These are phyloP conservation scores for Guyanaporus albipodus DNA, from an alignment of 768 basidiomycete genomes.

Conservation along the genomic window DNA sequence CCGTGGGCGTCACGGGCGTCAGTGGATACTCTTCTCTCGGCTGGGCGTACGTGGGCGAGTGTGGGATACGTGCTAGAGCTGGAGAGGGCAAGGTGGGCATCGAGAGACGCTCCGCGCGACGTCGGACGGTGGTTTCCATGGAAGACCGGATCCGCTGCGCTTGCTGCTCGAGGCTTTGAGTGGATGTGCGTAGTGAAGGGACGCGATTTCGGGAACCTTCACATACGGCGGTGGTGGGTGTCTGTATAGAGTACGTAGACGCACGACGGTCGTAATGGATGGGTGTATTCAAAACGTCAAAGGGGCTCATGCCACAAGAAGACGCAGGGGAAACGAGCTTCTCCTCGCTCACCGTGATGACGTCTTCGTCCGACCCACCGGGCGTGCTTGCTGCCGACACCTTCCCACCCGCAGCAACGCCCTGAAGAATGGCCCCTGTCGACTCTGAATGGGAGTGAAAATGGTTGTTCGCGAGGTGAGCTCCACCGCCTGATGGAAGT, in stretches of 20 bases:
- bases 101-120: conserved; percentile 29
- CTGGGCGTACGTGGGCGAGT: conserved; percentile 15
- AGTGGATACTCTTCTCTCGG: conserved; percentile 30
- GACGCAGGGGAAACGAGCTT: conserved; percentile 19
- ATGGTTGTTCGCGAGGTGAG: background rate
- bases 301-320: conserved; percentile 13
- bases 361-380: conserved; percentile 23
- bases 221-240: background rate
- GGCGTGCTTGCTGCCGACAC: conserved; percentile 14
- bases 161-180: conserved; percentile 26
- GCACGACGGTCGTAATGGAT: conserved; percentile 14
- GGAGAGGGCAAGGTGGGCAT: conserved; percentile 24
- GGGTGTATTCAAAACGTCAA: conserved; percentile 20
- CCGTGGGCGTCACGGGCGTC: conserved; percentile 18
- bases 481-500: background rate
- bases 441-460: conserved; percentile 25
- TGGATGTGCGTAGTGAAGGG: conserved; percentile 10
- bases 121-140: conserved; percentile 25
- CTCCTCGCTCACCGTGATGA: conserved; percentile 16
- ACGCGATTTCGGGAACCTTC: conserved; percentile 10
- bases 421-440: conserved; percentile 14
- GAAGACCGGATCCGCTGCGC: conserved; percentile 31
- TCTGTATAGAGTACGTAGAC: conserved; percentile 19
- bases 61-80: conserved; percentile 12
- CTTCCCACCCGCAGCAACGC: conserved; percentile 11